These are phyloP conservation scores for Colletotrichum endophyticum DNA, from an alignment of 2,329 filamentous ascomycete genomes.

Conservation along the genomic window DNA sequence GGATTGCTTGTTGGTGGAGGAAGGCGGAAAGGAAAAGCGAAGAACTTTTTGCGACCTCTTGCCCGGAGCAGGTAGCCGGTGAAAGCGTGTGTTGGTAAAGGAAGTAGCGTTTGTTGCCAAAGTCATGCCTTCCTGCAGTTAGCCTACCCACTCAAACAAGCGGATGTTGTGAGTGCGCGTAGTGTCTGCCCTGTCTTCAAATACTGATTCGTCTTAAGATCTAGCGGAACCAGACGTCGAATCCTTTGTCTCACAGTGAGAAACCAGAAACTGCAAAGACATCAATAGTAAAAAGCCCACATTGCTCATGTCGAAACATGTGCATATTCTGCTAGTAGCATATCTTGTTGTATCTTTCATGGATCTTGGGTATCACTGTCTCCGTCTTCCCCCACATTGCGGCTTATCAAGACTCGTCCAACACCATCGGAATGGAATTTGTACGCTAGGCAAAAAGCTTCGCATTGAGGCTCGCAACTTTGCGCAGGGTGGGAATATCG, in stretches of 20 bases:
- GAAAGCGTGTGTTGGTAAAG: not conserved
- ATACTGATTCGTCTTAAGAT: not conserved
- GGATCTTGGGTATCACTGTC: not conserved
- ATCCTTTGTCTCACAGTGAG: accelerated
- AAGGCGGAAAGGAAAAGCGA: not conserved
- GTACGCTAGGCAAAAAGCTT: no score
- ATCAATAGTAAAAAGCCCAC: not conserved
- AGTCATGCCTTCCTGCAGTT: not conserved
- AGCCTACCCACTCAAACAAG: not conserved
- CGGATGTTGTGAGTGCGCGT: not conserved
- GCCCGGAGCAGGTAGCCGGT: not conserved
- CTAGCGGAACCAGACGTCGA: not conserved
- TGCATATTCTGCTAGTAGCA: not conserved
- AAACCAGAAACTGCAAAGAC: not conserved
- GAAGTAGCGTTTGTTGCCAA: not conserved
- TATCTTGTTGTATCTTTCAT: not conserved
- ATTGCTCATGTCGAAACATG: not conserved
- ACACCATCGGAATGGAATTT: no score
- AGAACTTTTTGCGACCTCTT: not conserved
- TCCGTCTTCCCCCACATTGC: not conserved
- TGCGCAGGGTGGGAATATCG: no score
- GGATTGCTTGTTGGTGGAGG: not conserved
- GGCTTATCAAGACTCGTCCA: no score
- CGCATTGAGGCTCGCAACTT: no score
- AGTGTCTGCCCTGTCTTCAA: not conserved